These are phyloP conservation scores for Aotearoamyces nothofagi DNA, from an alignment of 2,329 filamentous ascomycete genomes.

Conservation along the genomic window DNA sequence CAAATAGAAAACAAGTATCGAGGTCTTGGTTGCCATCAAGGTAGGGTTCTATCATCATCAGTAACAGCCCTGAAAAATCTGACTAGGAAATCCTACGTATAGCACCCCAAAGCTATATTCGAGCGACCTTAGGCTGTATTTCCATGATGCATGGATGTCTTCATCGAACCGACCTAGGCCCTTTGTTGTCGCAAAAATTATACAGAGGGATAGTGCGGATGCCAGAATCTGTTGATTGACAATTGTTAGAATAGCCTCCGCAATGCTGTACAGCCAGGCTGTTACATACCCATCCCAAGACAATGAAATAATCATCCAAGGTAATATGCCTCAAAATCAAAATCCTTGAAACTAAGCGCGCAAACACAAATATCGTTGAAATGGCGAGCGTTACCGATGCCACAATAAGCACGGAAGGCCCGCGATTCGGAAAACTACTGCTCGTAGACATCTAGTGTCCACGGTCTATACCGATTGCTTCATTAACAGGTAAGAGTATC, in stretches of 20 bases:
- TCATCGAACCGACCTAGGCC: constrained; percentile 50
- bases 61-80: constrained; percentile 1
- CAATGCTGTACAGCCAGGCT: not conserved
- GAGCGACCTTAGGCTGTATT: constrained; percentile 33
- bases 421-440: constrained; percentile 12
- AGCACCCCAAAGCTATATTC: constrained; percentile 47
- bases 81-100: constrained; percentile 27
- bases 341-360: constrained; percentile 58
- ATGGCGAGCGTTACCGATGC: constrained; percentile 54
- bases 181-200: constrained; percentile 43
- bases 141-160: constrained; percentile 33
- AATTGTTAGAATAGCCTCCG: not conserved
- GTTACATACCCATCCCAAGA: constrained; percentile 52
- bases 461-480: not conserved
- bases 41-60: constrained; percentile 54
- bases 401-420: constrained; percentile 51
- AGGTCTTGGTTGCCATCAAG: constrained; percentile 78
- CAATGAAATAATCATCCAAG: constrained; percentile 70
- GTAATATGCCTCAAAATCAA: constrained; percentile 57
- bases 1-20: constrained; percentile 75
- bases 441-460: constrained; percentile 1
- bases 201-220: constrained; percentile 48
- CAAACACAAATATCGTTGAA: constrained; percentile 58
- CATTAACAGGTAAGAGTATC: not conserved
- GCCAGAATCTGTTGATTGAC: constrained; percentile 25